Evolutionary conservation across 202 grass and related monocot genomes (phyloP).

Genomic region (Musa balbisiana): DNA sequence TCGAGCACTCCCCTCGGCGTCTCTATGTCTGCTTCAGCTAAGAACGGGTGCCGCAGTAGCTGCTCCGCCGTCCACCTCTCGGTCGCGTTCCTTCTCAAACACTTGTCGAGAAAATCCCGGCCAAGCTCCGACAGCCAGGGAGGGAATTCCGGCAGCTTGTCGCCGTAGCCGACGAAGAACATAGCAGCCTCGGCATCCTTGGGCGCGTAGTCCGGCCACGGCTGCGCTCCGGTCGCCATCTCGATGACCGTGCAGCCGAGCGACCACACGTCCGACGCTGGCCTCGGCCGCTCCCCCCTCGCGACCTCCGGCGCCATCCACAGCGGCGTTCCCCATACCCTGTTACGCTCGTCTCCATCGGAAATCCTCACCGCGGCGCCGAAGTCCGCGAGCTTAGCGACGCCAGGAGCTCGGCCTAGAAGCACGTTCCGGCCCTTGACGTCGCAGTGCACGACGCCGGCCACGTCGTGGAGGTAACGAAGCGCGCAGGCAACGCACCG

Average conservation of each 20-base stretch:
- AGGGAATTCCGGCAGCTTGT: slow-evolving; percentile 43
- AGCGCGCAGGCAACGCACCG: slow-evolving; percentile 44
- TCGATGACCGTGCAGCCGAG: slow-evolving; percentile 89
- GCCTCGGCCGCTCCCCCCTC: slow-evolving; percentile 43
- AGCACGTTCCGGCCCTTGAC: slow-evolving; percentile 89
- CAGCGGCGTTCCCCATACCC: slow-evolving; percentile 45
- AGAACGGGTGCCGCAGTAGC: too few relatives aligned
- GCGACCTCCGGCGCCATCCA: slow-evolving; percentile 97
- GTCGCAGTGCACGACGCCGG: slow-evolving; percentile 76
- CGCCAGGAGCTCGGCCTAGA: slow-evolving; percentile 14
- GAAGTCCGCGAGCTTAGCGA: slow-evolving; percentile 71
- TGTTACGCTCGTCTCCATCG: not conserved
- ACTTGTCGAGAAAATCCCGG: slow-evolving; percentile 75
- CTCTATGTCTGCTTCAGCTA: too few relatives aligned
- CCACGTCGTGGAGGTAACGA: slow-evolving; percentile 58
- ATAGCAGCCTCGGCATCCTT: slow-evolving; percentile 25
- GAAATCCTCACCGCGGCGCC: slow-evolving; percentile 48
- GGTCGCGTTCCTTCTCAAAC: slow-evolving; percentile 33
- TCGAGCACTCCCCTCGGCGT: slow-evolving; percentile 10
- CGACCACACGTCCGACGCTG: slow-evolving; percentile 73
- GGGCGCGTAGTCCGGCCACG: too few relatives aligned
- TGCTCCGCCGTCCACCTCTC: slow-evolving; percentile 52
- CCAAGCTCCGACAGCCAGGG: slow-evolving; percentile 37
- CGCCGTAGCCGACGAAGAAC: slow-evolving; percentile 46
- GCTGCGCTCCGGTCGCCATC: slow-evolving; percentile 30